Evolutionary conservation across 129 eudicot genomes (phyloP), one percentile per base, ranked within the genome.

Genomic region (Lactuca sativa): DNA sequence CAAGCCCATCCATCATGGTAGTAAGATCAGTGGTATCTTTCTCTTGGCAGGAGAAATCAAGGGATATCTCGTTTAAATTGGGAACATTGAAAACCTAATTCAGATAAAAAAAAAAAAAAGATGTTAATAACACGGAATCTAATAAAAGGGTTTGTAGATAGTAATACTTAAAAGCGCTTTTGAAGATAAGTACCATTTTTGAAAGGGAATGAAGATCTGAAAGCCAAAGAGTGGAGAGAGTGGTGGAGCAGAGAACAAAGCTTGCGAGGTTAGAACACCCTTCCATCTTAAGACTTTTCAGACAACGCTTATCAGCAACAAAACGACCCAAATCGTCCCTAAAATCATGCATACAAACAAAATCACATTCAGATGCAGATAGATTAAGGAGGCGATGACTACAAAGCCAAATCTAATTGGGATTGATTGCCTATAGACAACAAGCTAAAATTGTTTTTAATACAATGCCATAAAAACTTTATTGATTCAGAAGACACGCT

Each of bases 281-380:
- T 70, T 90, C 97, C 89, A 95, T 80, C 76, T 90, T 95, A 62
- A 95, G 88, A 77, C 79, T 90, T 66, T 89, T 74, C 32, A 95
- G 91, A 63, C 83, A 88, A 40, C 88, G 84, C 33, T 81, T 95
- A 32, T 95, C 99, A 55, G 93, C 82, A 57, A 95, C 80, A 66
- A 95, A 95, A 53, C 99, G 97, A 49, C 93, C 79, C 85, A 95
- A 61, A 67, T 95, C 99, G 77, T 95, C 99, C 86, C 99, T 90
- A 83, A 69, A 75, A 40, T 36, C 49, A 15, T 56, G 9, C 10
- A 11, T 59, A 6, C 9, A 60, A 61, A 71, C 30, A 76, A 21
- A 38, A 12, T 52, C 18, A 69, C 32, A 59, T 36, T 66, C 36
- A 58, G 48, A 59, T 41, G 56, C 18, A 47, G 67, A 75, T 17